A percentile compares a stretch with the other conserved stretches of the same genome.
Evolutionary conservation across 2,329 filamentous ascomycete species (phyloP).

Genomic region (Cryphonectria carpinicola): DNA sequence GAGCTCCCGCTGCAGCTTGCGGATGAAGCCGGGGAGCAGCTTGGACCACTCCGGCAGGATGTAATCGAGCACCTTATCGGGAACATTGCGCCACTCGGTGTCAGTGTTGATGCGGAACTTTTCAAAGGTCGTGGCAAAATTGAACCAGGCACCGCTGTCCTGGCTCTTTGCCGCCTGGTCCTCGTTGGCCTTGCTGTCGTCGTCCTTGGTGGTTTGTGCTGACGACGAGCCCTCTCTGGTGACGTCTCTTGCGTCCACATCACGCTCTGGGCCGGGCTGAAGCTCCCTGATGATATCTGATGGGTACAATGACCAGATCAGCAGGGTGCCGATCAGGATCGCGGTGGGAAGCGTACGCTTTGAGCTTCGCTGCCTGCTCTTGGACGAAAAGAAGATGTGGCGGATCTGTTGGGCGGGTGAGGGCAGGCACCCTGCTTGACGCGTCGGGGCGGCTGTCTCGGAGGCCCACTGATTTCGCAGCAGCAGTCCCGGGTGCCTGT

Average conservation of each 20-base stretch:
- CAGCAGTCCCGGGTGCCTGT: background rate
- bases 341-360: slow-evolving; percentile 36
- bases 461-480: background rate
- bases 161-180: slow-evolving; percentile 30
- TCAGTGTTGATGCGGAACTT: slow-evolving; percentile 59
- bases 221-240: slow-evolving; percentile 24
- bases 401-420: slow-evolving; percentile 13
- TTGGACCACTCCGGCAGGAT: slow-evolving; percentile 85
- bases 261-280: slow-evolving; percentile 16
- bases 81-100: slow-evolving; percentile 57
- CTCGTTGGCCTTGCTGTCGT: slow-evolving; percentile 28
- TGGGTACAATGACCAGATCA: slow-evolving; percentile 46
- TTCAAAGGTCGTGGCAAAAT: slow-evolving; percentile 53
- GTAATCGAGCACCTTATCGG: slow-evolving; percentile 66
- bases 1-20: slow-evolving; percentile 84
- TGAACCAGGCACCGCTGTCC: slow-evolving; percentile 48
- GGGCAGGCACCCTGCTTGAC: background rate
- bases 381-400: slow-evolving; percentile 30
- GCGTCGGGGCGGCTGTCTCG: background rate
- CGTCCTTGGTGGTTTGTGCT: slow-evolving; percentile 24
- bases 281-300: slow-evolving; percentile 39
- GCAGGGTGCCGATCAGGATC: slow-evolving; percentile 40
- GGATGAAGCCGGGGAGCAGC: slow-evolving; percentile 72
- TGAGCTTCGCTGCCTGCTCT: slow-evolving; percentile 13
- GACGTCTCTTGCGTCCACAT: slow-evolving; percentile 24